These are phyloP conservation scores for Xylaria nigripes DNA, from an alignment of 495 filamentous ascomycete species.

Conservation along the genomic window DNA sequence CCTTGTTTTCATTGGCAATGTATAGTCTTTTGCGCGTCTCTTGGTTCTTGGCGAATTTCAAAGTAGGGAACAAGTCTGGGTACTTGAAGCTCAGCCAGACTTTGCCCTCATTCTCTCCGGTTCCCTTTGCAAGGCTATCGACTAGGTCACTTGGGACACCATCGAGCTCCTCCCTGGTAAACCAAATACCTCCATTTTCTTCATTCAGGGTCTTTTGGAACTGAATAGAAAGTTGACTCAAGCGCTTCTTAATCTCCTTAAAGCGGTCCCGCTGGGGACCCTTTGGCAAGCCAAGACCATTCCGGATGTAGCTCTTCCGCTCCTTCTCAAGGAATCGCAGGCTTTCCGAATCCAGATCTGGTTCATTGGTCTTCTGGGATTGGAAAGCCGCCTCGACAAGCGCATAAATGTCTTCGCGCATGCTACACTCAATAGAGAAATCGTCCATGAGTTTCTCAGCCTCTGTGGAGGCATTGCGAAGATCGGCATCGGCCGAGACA, in stretches of 20 bases:
- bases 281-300: slow-evolving; percentile 47
- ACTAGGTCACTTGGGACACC: slow-evolving; percentile 52
- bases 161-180: slow-evolving; percentile 48
- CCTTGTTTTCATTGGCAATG: slow-evolving; percentile 53
- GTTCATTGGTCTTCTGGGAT: slow-evolving; percentile 33
- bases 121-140: slow-evolving; percentile 58
- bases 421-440: slow-evolving; percentile 49
- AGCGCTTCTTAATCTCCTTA: slow-evolving; percentile 56
- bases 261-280: slow-evolving; percentile 51
- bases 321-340: slow-evolving; percentile 49
- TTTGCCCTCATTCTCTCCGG: slow-evolving; percentile 57
- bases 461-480: slow-evolving; percentile 56
- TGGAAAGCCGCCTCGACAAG: slow-evolving; percentile 48
- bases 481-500: slow-evolving; percentile 57
- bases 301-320: slow-evolving; percentile 49
- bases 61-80: slow-evolving; percentile 51
- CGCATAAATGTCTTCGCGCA: slow-evolving; percentile 55
- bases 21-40: slow-evolving; percentile 49
- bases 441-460: slow-evolving; percentile 54
- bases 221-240: slow-evolving; percentile 48
- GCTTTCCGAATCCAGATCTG: slow-evolving; percentile 41
- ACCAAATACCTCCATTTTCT: slow-evolving; percentile 54
- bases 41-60: slow-evolving; percentile 50
- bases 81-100: slow-evolving; percentile 54
- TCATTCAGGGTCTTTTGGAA: slow-evolving; percentile 56